A percentile compares a stretch with the other conserved stretches of the same genome.
phyloP scores from a whole-genome alignment of 2,329 filamentous ascomycete species.

The Sphaceloma murrayae region DNA sequence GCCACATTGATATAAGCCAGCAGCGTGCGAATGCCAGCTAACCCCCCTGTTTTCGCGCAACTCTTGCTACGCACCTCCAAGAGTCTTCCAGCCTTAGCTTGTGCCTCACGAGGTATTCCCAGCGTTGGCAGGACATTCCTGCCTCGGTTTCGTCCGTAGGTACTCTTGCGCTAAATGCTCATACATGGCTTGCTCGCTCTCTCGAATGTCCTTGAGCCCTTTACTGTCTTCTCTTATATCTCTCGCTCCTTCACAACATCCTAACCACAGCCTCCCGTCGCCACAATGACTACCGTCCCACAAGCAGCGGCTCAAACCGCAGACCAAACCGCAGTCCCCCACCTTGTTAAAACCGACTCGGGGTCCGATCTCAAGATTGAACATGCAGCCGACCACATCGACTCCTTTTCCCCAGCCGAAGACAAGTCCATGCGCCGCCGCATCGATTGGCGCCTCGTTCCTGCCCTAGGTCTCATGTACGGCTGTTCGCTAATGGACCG shows the following conservation, averaged over 20 bases:
- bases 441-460: constrained; percentile 50
- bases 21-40: neutral
- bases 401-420: constrained; percentile 48
- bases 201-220: too few species aligned
- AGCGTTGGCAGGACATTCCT: neutral
- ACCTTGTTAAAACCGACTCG: constrained; percentile 5
- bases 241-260: neutral
- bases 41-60: neutral
- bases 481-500: constrained; percentile 29
- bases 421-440: constrained; percentile 58
- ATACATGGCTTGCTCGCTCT: neutral
- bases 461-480: constrained; percentile 37
- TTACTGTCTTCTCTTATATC: neutral
- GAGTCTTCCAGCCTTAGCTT: constrained; percentile 1
- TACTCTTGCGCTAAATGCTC: neutral
- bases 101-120: neutral
- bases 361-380: constrained; percentile 7
- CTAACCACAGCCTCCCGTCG: neutral
- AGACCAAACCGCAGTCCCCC: constrained; percentile 8
- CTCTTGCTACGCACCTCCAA: neutral
- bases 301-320: too few species aligned
- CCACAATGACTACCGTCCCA: constrained; percentile 4
- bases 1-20: neutral
- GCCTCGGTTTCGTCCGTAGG: constrained; percentile 2
- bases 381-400: constrained; percentile 22